Percentiles rank a stretch among this genome's conserved stretches.
phyloP scores from a whole-genome alignment of 768 basidiomycete genomes.

The Steccherinum ochraceum region DNA sequence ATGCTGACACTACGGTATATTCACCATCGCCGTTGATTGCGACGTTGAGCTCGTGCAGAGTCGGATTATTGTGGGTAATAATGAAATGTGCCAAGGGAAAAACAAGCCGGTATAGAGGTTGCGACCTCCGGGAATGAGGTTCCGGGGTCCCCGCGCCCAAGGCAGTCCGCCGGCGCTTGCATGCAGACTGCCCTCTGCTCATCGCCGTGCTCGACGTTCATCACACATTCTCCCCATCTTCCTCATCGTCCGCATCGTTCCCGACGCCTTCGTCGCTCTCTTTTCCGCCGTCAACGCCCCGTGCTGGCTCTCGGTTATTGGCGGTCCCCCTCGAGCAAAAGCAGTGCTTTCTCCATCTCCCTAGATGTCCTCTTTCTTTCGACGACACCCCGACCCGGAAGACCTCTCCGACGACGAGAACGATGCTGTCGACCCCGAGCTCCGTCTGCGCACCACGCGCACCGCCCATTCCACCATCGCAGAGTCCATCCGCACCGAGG shows the following conservation, averaged over 20 bases:
- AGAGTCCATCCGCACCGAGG: slow-evolving; percentile 78
- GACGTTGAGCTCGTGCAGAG: too few species aligned
- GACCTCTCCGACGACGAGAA: slow-evolving; percentile 40
- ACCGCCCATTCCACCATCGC: slow-evolving; percentile 90
- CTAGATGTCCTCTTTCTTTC: slow-evolving; percentile 30
- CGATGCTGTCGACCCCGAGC: slow-evolving; percentile 71
- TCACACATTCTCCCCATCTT: slow-evolving; percentile 3
- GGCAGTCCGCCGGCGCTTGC: background rate
- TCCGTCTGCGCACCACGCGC: slow-evolving; percentile 85
- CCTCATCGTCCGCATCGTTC: background rate
- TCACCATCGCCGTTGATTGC: too few species aligned
- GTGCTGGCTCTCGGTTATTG: slow-evolving; percentile 27
- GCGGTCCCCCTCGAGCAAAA: slow-evolving; percentile 17
- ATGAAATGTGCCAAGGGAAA: too few species aligned
- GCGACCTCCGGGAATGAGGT: too few species aligned
- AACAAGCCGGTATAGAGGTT: too few species aligned
- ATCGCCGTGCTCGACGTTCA: background rate
- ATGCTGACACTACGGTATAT: too few species aligned
- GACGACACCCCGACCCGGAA: slow-evolving; percentile 28
- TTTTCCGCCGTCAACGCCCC: slow-evolving; percentile 10
- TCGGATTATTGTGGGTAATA: too few species aligned
- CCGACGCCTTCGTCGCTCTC: slow-evolving; percentile 1
- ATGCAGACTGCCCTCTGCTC: background rate
- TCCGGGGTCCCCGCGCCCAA: background rate
- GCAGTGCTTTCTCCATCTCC: slow-evolving; percentile 6